Conservation (phyloP, 2,329 filamentous ascomycete genomes). For the Colletotrichum salicis region DNA sequence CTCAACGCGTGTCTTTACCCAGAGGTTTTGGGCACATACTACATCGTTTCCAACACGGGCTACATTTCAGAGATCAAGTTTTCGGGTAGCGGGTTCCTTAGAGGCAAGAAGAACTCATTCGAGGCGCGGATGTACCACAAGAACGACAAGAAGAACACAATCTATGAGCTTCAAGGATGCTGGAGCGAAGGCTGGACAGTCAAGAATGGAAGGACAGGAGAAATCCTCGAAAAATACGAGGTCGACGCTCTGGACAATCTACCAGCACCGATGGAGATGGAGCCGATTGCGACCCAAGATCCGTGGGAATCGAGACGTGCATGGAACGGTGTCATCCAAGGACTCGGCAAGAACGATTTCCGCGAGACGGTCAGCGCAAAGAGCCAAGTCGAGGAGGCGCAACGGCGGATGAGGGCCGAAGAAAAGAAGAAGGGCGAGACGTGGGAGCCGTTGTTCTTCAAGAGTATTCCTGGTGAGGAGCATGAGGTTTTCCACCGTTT, state of each 20-base stretch:
- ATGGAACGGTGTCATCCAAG: slow-evolving; percentile 80
- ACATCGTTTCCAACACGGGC: slow-evolving; percentile 57
- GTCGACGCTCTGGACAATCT: slow-evolving; percentile 48
- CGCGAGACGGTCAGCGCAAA: slow-evolving; percentile 78
- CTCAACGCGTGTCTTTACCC: slow-evolving; percentile 59
- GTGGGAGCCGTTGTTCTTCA: slow-evolving; percentile 55
- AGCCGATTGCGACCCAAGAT: slow-evolving; percentile 76
- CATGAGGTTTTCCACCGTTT: slow-evolving; percentile 46
- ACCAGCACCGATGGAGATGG: slow-evolving; percentile 47
- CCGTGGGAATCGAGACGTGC: slow-evolving; percentile 82
- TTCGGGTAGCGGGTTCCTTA: slow-evolving; percentile 55
- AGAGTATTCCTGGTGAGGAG: slow-evolving; percentile 39
- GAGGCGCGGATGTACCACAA: slow-evolving; percentile 54
- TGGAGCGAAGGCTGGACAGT: slow-evolving; percentile 41
- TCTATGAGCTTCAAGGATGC: slow-evolving; percentile 35
- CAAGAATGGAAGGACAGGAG: slow-evolving; percentile 45
- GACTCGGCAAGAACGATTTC: slow-evolving; percentile 80
- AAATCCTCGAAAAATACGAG: slow-evolving; percentile 48
- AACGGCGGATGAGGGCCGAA: slow-evolving; percentile 77
- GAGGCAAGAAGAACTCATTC: slow-evolving; percentile 59
- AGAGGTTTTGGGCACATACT: slow-evolving; percentile 57
- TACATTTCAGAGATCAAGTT: slow-evolving; percentile 59
- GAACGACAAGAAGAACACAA: slow-evolving; percentile 47
- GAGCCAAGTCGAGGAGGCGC: slow-evolving; percentile 82
- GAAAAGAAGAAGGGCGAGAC: slow-evolving; percentile 64